Conservation (phyloP, 495 filamentous ascomycete genomes). For the Jackrogersella minutella region DNA sequence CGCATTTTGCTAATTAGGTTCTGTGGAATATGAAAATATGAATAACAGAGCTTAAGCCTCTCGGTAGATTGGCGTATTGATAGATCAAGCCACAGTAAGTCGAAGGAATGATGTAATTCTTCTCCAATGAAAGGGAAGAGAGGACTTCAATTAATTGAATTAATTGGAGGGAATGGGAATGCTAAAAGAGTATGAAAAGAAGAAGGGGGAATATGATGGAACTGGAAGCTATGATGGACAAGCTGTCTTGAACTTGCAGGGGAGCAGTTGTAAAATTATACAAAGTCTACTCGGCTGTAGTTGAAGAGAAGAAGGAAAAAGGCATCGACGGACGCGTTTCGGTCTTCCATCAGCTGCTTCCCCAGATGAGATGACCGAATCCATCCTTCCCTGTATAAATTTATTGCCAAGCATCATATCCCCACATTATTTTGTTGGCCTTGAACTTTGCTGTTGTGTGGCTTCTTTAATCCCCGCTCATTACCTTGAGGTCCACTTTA, state of each 20-base stretch:
- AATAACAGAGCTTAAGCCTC: constrained; percentile 15
- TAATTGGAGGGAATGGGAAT: constrained; percentile 17
- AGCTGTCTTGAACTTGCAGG: constrained; percentile 11
- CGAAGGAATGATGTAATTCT: constrained; percentile 31
- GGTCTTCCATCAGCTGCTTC: constrained; percentile 27
- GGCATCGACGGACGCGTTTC: constrained; percentile 19
- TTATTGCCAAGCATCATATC: constrained; percentile 26
- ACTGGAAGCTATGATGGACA: constrained; percentile 6
- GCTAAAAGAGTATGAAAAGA: background rate
- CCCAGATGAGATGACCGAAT: constrained; percentile 22
- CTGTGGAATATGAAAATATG: constrained; percentile 15
- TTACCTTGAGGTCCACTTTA: background rate
- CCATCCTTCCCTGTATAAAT: constrained; percentile 14
- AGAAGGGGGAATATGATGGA: background rate
- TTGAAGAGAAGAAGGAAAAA: constrained; percentile 10
- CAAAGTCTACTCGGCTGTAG: background rate
- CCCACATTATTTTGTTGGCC: constrained; percentile 32
- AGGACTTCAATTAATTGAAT: constrained; percentile 3
- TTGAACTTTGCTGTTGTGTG: background rate
- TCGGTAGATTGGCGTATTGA: constrained; percentile 21
- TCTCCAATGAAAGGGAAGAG: background rate
- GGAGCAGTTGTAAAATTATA: too few species aligned
- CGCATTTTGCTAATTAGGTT: constrained; percentile 65
- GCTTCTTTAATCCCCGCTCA: background rate
- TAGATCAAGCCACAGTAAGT: constrained; percentile 1